phyloP scores from a whole-genome alignment of 805 yeast species.

The Blastobotrys chiropterorum region DNA sequence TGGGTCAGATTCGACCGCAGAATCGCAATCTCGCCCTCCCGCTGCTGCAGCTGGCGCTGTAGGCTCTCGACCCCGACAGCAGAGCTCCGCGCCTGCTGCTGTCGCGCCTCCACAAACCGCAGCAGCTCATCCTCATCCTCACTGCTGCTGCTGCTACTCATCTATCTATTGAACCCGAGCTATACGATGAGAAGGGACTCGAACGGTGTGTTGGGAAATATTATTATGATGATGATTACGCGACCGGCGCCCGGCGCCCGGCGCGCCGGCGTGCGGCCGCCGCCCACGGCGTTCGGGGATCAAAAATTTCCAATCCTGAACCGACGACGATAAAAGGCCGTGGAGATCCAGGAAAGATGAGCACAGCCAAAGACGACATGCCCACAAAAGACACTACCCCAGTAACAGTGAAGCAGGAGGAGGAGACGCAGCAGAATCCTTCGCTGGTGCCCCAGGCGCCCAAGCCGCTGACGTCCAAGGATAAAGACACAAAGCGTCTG shows the following conservation, averaged over 20 bases:
- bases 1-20: slow-evolving; percentile 54
- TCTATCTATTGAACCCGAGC: too few species aligned
- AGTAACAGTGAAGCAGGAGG: background rate
- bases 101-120: background rate
- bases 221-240: background rate
- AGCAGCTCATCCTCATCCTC: background rate
- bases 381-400: background rate
- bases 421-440: slow-evolving; percentile 31
- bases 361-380: background rate
- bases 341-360: background rate
- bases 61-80: background rate
- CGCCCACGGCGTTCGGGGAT: background rate
- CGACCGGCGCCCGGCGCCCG: too few species aligned
- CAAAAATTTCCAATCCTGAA: background rate
- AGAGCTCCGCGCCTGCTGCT: background rate
- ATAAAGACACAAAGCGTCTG: slow-evolving; percentile 78
- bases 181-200: too few species aligned
- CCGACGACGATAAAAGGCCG: background rate
- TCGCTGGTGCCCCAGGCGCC: slow-evolving; percentile 92
- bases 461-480: slow-evolving; percentile 68
- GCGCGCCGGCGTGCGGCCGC: background rate
- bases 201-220: too few species aligned
- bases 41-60: slow-evolving; percentile 36
- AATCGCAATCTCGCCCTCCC: slow-evolving; percentile 78
- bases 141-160: background rate